Base-by-base conservation (phyloP, 768 basidiomycete species). In the Boletus eberwhitei region DNA sequence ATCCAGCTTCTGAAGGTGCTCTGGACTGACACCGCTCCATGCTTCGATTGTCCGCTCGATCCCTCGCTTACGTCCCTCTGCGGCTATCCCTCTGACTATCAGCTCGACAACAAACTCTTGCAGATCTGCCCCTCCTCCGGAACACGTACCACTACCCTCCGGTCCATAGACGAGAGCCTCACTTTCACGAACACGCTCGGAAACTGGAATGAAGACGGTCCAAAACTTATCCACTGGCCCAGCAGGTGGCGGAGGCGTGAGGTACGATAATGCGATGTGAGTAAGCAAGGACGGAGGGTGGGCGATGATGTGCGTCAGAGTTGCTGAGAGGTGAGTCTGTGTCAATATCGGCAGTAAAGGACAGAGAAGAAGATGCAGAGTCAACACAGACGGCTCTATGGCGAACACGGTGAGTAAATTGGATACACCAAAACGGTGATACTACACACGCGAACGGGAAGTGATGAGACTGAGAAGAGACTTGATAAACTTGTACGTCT, bases 211-310 rank as follows among this genome's bases (percentile, higher is more conserved):
- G 63, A 95, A 90, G 12, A 92, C 76, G 36, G 76, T 75, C 90
- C 88, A 94, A 72, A 94, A 95, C 63, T 90, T 90, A 35, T 79
- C 74, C n/a, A 77, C 73, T 0, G 80, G 61, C 9, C 83, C 80
- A 38, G 75, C 71, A 8, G 87, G 82, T 1, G 89, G 87, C 0
- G 92, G 90, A 1, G 79, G 81, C 2, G 83, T 81, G 43, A 90
- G 76, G 66, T 90, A 93, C 8, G 84, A 82, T 26, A 74, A 77
- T 2, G 88, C 79, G 46, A 98, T 72, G 63, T 91, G 82, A 8
- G 64, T 66, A 35, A 98, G 72, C 49, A 97, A 78, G 1, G 76
- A 74, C 0, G 89, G 79, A 2, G 92, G 88, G 63, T 92, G 88
- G 0, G 86, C 81, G 41, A 77, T 80, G 16, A 90, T 59, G 58